Evolutionary conservation across 2,329 filamentous ascomycete genomes (phyloP).

Genomic region (Akanthomyces dipterigenus): DNA sequence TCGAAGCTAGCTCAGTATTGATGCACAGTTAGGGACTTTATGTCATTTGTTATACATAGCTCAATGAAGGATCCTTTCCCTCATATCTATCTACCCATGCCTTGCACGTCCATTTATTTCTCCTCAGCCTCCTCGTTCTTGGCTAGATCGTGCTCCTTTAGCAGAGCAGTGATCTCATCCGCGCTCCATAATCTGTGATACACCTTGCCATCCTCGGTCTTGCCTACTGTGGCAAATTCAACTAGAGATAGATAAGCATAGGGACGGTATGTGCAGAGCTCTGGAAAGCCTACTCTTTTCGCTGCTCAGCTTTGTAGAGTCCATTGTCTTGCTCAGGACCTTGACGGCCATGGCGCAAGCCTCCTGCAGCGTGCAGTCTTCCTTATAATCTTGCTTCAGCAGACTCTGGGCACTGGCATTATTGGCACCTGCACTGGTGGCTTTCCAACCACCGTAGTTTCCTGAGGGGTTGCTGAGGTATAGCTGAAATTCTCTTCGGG

Average conservation of each 20-base stretch:
- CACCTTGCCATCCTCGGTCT: conserved; percentile 90
- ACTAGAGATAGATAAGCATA: conserved; percentile 46
- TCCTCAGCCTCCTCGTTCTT: conserved; percentile 73
- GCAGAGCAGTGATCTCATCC: conserved; percentile 87
- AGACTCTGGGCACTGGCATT: conserved; percentile 95
- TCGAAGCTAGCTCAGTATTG: background rate
- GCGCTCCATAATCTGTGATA: conserved; percentile 97
- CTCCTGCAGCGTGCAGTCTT: conserved; percentile 93
- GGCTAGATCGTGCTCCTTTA: conserved; percentile 92
- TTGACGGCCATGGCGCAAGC: conserved; percentile 97
- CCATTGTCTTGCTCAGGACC: conserved; percentile 99
- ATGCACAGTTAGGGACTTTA: background rate
- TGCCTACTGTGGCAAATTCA: conserved; percentile 96
- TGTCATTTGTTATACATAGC: conserved; percentile 14
- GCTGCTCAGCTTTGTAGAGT: conserved; percentile 95
- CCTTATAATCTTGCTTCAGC: conserved; percentile 99
- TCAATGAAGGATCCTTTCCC: background rate
- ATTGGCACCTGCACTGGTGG: conserved; percentile 94
- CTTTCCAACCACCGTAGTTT: conserved; percentile 99
- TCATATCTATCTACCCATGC: conserved; percentile 11
- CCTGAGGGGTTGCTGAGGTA: conserved; percentile 98
- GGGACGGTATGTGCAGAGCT: background rate
- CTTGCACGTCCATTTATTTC: conserved; percentile 34
- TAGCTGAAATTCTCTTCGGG: conserved; percentile 92
- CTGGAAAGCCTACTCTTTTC: conserved; percentile 75